Conservation (phyloP, 495 filamentous ascomycete genomes). For the Jackrogersella minutella region DNA sequence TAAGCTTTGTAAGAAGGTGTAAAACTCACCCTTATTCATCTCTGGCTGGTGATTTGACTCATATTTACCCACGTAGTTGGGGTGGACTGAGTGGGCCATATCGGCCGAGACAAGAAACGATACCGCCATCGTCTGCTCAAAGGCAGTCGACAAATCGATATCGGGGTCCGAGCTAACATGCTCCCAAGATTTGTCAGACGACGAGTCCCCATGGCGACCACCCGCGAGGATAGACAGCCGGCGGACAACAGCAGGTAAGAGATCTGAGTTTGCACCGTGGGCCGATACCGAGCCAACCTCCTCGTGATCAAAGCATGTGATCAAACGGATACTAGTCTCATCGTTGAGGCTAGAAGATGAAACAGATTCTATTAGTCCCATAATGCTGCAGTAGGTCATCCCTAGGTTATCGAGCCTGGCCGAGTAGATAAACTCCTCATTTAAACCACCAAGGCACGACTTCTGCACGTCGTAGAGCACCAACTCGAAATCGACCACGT, state of each 20-base stretch:
- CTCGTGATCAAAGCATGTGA: constrained; percentile 96
- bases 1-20: neutral
- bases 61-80: constrained; percentile 92
- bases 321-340: constrained; percentile 83
- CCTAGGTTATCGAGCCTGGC: constrained; percentile 91
- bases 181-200: constrained; percentile 60
- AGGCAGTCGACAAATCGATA: constrained; percentile 73
- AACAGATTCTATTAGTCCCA: constrained; percentile 84
- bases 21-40: constrained; percentile 74
- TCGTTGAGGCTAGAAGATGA: constrained; percentile 63
- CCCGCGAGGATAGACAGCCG: constrained; percentile 82
- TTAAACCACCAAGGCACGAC: constrained; percentile 84
- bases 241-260: constrained; percentile 86
- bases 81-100: constrained; percentile 95
- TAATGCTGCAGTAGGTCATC: constrained; percentile 90
- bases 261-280: constrained; percentile 92
- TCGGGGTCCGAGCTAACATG: constrained; percentile 59
- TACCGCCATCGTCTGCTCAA: constrained; percentile 90
- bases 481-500: constrained; percentile 93
- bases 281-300: constrained; percentile 92
- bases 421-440: constrained; percentile 94
- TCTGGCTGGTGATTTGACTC: constrained; percentile 88
- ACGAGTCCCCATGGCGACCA: constrained; percentile 46
- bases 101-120: constrained; percentile 96
- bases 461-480: constrained; percentile 95